Base-by-base conservation (phyloP, 2,329 filamentous ascomycete species). In the Aaosphaeria arxii region DNA sequence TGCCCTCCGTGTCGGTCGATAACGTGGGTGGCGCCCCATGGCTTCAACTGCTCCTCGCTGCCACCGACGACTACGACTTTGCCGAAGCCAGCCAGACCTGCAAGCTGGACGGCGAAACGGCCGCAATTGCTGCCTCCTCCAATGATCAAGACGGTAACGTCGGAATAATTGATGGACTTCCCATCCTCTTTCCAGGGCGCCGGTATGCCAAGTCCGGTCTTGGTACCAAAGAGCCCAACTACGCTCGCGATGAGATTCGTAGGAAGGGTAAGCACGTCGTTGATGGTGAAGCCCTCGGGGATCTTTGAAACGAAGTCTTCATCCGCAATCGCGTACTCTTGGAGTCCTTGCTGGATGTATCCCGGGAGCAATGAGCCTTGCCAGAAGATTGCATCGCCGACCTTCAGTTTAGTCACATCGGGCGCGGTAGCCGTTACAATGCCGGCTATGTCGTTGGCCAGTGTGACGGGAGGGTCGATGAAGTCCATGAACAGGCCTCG, bases 341-440 rank as follows among this genome's bases (percentile, higher is more conserved):
- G 72, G 5, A 74, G 54, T 1, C 67, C 74, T 24, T 51, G 52
- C 33, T 49, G 47, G 1, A 4, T 6, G 39, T 48, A 41, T 3
- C 38, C 40, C 9, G 30, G 44, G 11, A 35, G 30, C 41, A 56
- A 46, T 13, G 31, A 39, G 5, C 55, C 48, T 39, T 72, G 75
- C 0, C 82, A 82, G 36, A 75, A 58, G 4, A 85, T 80, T 30
- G 73, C 71, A 58, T 85, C 81, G n/a, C 83, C 83, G 40, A 74
- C 67, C 55, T 76, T 73, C 71, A 81, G 82, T 30, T 71, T 67
- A 6, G 61, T 71, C 11, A 83, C 81, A 7, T 76, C 75, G 2
- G 72, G 62, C 39, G 82, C 83, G 7, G 81, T 71, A 1, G 64
- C 69, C 13, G 74, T 63, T 30, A 81, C 76, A 1, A 67, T 60